phyloP scores from a whole-genome alignment of 768 basidiomycete genomes.

The Pleurotus ostreatus region DNA sequence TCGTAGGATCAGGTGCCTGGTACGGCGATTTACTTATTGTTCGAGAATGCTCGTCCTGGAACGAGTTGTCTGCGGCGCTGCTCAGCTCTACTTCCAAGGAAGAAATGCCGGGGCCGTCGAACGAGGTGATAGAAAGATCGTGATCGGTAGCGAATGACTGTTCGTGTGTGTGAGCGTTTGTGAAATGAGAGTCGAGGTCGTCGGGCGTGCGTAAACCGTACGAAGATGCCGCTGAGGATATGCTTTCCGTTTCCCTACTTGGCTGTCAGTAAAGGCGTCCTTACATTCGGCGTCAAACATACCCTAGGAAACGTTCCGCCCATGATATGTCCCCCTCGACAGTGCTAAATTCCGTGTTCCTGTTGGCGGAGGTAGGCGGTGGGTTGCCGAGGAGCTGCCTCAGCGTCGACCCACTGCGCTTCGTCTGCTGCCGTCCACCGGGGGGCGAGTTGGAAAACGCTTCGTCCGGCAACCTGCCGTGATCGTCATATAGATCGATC shows the following conservation, averaged over 20 bases:
- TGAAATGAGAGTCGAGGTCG: constrained; percentile 36
- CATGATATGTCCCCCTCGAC: constrained; percentile 77
- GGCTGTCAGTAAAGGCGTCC: neutral
- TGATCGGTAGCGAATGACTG: constrained; percentile 41
- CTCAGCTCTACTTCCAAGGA: constrained; percentile 78
- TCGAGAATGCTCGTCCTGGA: constrained; percentile 9
- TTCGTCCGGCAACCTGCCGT: constrained; percentile 56
- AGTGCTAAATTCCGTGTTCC: constrained; percentile 23
- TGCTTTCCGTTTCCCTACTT: constrained; percentile 40
- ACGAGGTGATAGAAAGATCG: constrained; percentile 36
- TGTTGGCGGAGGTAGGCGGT: constrained; percentile 21
- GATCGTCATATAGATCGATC: constrained; percentile 68
- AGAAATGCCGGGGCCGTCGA: constrained; percentile 49
- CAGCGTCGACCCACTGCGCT: constrained; percentile 67
- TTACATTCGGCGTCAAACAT: constrained; percentile 14
- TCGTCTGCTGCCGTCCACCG: constrained; percentile 50
- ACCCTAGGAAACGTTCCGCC: constrained; percentile 77
- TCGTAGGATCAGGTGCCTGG: constrained; percentile 34
- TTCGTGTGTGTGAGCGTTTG: constrained; percentile 30
- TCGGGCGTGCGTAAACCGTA: constrained; percentile 48
- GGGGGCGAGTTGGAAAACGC: constrained; percentile 64
- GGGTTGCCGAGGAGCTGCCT: constrained; percentile 67
- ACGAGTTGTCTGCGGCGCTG: constrained; percentile 32
- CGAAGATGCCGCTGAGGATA: constrained; percentile 42
- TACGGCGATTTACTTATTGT: constrained; percentile 23